Conservation (phyloP, 169 alveolate species). For the Plasmodium knowlesi region DNA sequence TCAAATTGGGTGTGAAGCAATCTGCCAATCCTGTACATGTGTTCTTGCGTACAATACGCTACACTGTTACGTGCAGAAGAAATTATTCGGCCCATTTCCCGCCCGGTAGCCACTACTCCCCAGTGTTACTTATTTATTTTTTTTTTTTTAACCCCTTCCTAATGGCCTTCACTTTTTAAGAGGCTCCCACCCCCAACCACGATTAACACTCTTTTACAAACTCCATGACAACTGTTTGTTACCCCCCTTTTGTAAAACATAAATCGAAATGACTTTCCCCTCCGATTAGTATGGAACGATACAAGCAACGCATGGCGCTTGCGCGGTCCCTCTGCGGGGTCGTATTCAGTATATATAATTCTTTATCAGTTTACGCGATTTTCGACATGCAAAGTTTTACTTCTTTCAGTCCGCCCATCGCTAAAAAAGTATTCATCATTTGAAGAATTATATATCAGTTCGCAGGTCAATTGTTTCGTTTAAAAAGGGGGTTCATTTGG, state of each 20-base stretch:
- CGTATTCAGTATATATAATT: slow-evolving; percentile 6
- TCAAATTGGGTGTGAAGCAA: not conserved
- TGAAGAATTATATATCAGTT: slow-evolving; percentile 41
- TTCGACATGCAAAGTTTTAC: slow-evolving; percentile 65
- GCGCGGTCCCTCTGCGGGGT: not conserved
- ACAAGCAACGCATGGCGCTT: not conserved
- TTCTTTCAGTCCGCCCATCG: slow-evolving; percentile 77
- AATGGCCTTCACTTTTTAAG: not conserved
- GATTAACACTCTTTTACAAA: not conserved
- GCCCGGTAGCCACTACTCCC: not conserved
- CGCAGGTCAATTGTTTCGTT: slow-evolving; percentile 3
- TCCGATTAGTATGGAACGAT: not conserved
- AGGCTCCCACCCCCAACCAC: not conserved
- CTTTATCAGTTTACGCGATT: slow-evolving; percentile 76
- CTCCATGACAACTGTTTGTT: not conserved
- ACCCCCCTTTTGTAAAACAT: not conserved
- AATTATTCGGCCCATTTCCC: not conserved
- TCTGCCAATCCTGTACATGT: not conserved
- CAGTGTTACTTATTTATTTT: not conserved
- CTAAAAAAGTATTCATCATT: slow-evolving; percentile 70
- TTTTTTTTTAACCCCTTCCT: not conserved
- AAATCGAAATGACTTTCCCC: not conserved
- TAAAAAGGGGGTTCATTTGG: slow-evolving; percentile 1
- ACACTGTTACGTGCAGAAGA: not conserved
- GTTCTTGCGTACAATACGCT: not conserved